Evolutionary conservation across 1,284 basidiomycete species (phyloP).

Genomic region (Termitomyces sp.): DNA sequence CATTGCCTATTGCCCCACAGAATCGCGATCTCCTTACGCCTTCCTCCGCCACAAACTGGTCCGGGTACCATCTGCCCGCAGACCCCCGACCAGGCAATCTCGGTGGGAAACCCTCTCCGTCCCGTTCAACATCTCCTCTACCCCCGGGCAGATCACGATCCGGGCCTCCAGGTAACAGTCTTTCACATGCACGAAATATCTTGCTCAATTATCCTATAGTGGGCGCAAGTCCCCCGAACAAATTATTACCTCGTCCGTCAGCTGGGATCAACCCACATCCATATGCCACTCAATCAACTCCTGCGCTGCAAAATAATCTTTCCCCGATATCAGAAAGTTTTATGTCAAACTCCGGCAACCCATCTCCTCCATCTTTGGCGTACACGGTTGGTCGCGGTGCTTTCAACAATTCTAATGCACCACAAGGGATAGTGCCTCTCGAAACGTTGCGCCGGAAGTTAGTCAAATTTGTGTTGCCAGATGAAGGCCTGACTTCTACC

Average conservation of each 20-base stretch:
- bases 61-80: conserved; percentile 51
- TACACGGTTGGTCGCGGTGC: conserved; percentile 54
- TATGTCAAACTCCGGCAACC: conserved; percentile 34
- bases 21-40: conserved; percentile 43
- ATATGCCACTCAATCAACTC: conserved; percentile 43
- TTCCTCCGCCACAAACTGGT: conserved; percentile 40
- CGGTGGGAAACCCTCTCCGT: conserved; percentile 30
- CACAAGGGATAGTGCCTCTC: conserved; percentile 47
- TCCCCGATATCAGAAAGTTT: conserved; percentile 72
- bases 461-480: conserved; percentile 82
- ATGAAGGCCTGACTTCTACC: conserved; percentile 69
- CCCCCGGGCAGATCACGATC: conserved; percentile 35
- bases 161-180: conserved; percentile 24
- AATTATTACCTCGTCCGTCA: conserved; percentile 34
- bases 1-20: conserved; percentile 46
- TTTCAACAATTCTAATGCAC: conserved; percentile 41
- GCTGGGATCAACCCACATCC: conserved; percentile 40
- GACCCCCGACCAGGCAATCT: conserved; percentile 54
- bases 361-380: conserved; percentile 44
- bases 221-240: conserved; percentile 24
- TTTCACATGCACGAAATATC: conserved; percentile 42
- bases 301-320: conserved; percentile 35
- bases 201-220: conserved; percentile 37
- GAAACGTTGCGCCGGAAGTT: conserved; percentile 78
- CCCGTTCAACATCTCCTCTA: conserved; percentile 56